Conservation (phyloP, 345 rosid species). For the Brassica nigra region DNA sequence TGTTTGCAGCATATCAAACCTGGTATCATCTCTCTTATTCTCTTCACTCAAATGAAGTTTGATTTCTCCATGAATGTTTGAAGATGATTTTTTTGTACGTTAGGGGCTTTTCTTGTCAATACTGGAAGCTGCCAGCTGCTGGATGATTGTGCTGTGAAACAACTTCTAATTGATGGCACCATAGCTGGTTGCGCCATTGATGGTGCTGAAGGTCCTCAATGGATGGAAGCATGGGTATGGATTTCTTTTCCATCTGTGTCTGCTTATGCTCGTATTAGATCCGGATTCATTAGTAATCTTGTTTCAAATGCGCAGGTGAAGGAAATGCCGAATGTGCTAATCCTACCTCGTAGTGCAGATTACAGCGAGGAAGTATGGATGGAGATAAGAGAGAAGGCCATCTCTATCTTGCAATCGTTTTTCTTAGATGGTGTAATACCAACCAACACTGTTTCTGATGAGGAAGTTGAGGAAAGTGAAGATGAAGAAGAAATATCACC, state of each 20-base stretch:
- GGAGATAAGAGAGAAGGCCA: conserved; percentile 94
- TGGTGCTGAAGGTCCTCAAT: conserved; percentile 99
- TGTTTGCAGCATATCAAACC: conserved; percentile 97
- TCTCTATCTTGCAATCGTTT: conserved; percentile 78
- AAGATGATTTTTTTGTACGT: neutral
- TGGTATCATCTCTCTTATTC: conserved; percentile 42
- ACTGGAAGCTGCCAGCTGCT: conserved; percentile 93
- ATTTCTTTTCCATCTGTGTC: conserved; percentile 1
- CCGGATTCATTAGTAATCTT: neutral
- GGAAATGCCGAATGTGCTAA: conserved; percentile 98
- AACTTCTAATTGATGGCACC: conserved; percentile 90
- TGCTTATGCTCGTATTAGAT: neutral
- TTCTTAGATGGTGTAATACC: conserved; percentile 79
- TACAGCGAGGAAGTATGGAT: conserved; percentile 99
- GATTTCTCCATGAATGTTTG: neutral
- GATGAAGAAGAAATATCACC: conserved; percentile 48
- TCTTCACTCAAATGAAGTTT: neutral
- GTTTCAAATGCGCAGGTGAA: conserved; percentile 56
- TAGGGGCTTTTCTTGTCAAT: conserved; percentile 98
- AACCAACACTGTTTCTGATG: conserved; percentile 73
- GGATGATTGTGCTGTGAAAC: conserved; percentile 93
- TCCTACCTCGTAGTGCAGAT: conserved; percentile 98
- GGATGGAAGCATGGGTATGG: conserved; percentile 99
- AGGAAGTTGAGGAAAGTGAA: conserved; percentile 73
- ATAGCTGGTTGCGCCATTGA: conserved; percentile 98